These are phyloP conservation scores for Westerdykella sp. DNA, from an alignment of 2,329 filamentous ascomycete genomes.

Conservation along the genomic window DNA sequence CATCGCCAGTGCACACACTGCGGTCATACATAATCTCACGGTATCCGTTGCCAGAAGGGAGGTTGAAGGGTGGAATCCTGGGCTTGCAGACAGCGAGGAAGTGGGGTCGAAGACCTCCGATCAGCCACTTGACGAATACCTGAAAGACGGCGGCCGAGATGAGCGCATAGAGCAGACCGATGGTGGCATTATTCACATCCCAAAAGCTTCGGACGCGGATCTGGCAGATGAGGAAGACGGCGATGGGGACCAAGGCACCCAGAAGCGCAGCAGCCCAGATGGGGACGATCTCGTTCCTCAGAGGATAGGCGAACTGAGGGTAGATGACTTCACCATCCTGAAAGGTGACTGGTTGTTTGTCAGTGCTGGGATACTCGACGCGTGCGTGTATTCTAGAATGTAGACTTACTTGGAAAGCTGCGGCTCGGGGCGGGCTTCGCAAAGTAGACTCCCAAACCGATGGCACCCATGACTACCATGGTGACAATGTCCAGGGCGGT, in stretches of 20 bases:
- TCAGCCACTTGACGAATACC: slow-evolving; percentile 69
- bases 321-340: slow-evolving; percentile 61
- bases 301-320: slow-evolving; percentile 64
- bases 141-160: slow-evolving; percentile 70
- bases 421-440: slow-evolving; percentile 60
- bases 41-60: slow-evolving; percentile 44
- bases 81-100: slow-evolving; percentile 67
- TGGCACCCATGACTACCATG: slow-evolving; percentile 59
- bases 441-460: slow-evolving; percentile 63
- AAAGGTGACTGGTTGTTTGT: slow-evolving; percentile 47
- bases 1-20: slow-evolving; percentile 63
- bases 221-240: slow-evolving; percentile 59
- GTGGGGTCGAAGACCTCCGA: slow-evolving; percentile 58
- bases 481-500: slow-evolving; percentile 63
- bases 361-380: not conserved
- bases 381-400: not conserved
- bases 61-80: slow-evolving; percentile 41
- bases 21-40: slow-evolving; percentile 60
- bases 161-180: slow-evolving; percentile 64
- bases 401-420: slow-evolving; percentile 52
- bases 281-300: slow-evolving; percentile 64
- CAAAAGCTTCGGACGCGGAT: slow-evolving; percentile 52
- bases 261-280: slow-evolving; percentile 65
- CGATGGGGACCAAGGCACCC: slow-evolving; percentile 58
- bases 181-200: slow-evolving; percentile 60